These are phyloP conservation scores for Leptographium flavum DNA, from an alignment of 2,329 filamentous ascomycete genomes.

Conservation along the genomic window DNA sequence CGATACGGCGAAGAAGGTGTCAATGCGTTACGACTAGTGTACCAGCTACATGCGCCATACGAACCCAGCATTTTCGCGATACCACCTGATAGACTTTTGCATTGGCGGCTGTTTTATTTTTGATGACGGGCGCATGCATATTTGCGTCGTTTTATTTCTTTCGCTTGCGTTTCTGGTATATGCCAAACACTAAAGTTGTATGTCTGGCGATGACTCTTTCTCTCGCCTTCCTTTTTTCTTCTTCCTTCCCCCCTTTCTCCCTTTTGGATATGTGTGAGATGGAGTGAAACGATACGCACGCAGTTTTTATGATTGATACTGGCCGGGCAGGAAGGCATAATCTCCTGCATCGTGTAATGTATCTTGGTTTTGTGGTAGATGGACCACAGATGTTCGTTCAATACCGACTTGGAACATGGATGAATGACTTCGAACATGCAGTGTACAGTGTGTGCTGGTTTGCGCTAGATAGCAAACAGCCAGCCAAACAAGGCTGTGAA, in stretches of 20 bases:
- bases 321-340: not conserved
- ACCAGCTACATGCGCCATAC: not conserved
- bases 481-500: too few relatives aligned
- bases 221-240: not conserved
- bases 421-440: too few relatives aligned
- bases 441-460: too few relatives aligned
- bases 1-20: conserved; percentile 47
- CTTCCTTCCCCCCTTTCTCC: not conserved
- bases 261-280: not conserved
- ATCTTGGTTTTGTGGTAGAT: not conserved
- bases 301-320: not conserved
- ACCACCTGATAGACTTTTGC: conserved; percentile 1
- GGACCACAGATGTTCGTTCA: not conserved
- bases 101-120: not conserved
- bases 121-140: conserved; percentile 1
- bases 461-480: too few relatives aligned
- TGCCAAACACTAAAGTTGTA: not conserved
- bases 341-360: not conserved
- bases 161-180: not conserved
- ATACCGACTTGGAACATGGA: not conserved
- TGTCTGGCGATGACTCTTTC: not conserved
- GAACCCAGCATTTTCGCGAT: not conserved
- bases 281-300: not conserved
- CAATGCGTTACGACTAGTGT: conserved; percentile 4
- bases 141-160: not conserved